Base-by-base conservation (phyloP, 208 protist species). In the Balamuthia mandrillaris region DNA sequence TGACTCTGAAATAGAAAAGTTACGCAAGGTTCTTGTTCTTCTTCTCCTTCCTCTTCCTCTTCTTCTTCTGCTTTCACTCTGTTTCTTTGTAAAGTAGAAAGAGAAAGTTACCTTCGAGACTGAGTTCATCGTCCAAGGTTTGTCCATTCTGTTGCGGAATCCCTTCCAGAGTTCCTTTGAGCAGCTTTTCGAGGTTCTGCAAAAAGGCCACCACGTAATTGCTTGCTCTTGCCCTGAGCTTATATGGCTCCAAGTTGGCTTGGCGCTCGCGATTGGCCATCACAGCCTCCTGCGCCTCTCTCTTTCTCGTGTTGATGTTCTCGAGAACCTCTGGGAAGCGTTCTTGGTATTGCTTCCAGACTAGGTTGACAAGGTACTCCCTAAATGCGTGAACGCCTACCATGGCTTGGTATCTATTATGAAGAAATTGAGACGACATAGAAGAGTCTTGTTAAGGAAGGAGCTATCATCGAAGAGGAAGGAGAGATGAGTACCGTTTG, bases 121-220 rank as follows among this genome's bases (percentile, higher is more conserved):
- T n/a, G n/a, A n/a, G n/a, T 29, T 78, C 68, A 29, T 78, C 68
- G 4, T 60, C 68, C 2, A 78, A 45, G 41, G 68, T 78, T 29
- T 78, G 68, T 1, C 68, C 68, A 35, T 78, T 78, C 47, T 78
- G 68, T 29, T 37, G 49, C 33, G 68, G 68, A 39, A 78, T 58
- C 27, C 68, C 68, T 27, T 78, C 68, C 3, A 78, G 68, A 29
- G 68, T 78, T 10, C 68, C 68, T 35, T 68, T 68, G 4, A 68
- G 37, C 9, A 68, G 61, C 37, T 39, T 31, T 24, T 68, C 61
- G 3, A 68, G 61, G 33, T 68, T 68, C 61, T 68, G 61, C 31
- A 68, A 39, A 39, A 68, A 68, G 31, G 61, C 39, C 61, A 68
- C 45, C 21, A 39, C 61, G 21, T 45, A 44, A 39, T 31, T 39